These are phyloP conservation scores for Lasiodiplodia sp. DNA, from an alignment of 2,329 filamentous ascomycete genomes.

Conservation along the genomic window DNA sequence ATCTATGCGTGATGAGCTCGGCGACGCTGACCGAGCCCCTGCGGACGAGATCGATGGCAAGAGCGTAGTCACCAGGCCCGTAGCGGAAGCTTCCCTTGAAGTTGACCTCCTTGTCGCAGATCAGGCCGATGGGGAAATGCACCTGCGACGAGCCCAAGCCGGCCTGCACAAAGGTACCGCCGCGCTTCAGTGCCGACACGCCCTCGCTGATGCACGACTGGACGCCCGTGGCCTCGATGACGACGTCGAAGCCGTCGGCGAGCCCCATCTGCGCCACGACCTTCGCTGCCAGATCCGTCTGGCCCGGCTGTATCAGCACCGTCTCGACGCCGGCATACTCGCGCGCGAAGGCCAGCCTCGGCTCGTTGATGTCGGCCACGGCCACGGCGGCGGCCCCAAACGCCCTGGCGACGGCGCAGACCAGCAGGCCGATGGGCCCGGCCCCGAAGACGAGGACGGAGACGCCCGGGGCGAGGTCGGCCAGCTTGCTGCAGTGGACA, in stretches of 20 bases:
- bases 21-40: constrained; percentile 32
- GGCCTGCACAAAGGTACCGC: constrained; percentile 37
- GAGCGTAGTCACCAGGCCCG: constrained; percentile 39
- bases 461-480: constrained; percentile 73
- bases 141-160: constrained; percentile 35
- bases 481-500: constrained; percentile 83
- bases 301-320: constrained; percentile 49
- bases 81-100: constrained; percentile 42
- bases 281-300: constrained; percentile 29
- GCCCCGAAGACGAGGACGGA: constrained; percentile 85
- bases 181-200: constrained; percentile 32
- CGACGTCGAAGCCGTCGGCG: constrained; percentile 32
- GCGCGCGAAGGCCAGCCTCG: constrained; percentile 64
- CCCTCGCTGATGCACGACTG: constrained; percentile 35
- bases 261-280: constrained; percentile 18
- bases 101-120: constrained; percentile 39
- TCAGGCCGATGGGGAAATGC: constrained; percentile 36
- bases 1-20: constrained; percentile 35
- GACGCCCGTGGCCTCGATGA: constrained; percentile 38
- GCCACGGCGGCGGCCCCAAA: constrained; percentile 70
- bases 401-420: constrained; percentile 66
- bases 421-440: constrained; percentile 65
- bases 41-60: constrained; percentile 34
- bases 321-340: constrained; percentile 62
- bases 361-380: constrained; percentile 67